Evolutionary conservation across 2,329 filamentous ascomycete genomes (phyloP), one percentile per base, ranked within the genome.

Genomic region (Fusarium ramigenum): DNA sequence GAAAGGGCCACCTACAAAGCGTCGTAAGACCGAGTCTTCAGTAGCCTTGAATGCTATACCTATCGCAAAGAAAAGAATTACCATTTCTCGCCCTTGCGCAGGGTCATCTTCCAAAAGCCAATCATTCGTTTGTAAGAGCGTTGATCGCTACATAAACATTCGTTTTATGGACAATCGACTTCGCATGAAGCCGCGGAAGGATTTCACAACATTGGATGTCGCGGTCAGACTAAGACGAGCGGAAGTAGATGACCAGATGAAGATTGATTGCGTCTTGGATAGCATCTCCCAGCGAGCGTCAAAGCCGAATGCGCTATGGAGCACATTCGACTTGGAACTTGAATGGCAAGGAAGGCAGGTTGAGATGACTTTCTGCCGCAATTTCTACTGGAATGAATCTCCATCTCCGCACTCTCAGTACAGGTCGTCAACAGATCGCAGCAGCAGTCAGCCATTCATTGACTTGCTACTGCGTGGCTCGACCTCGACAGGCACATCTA

Each of bases 321-420:
- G 76, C 14, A 72, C 67, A 9, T 73, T 82, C 9, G 73, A 80
- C 37, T 60, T 85, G 25, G 60, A 61, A 9, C 62, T 86, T 19
- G 72, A 82, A 14, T 75, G 76, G 57, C 72, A 67, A 10, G 73
- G 73, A 11, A 74, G 68, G 4, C 65, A 69, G 52, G 76, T 82
- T 7, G 70, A 68, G 10, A 42, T 75, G 42, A 25, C 7, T 37
- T 86, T 86, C 40, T 71, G 67, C 6, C 75, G 85, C 34, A 72
- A 79, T 28, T 75, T 87, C 21, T 80, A 83, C 37, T 87, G 86
- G 85, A 86, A 85, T 65, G 77, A 82, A 34, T 83, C 84, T 0
- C 75, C 73, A 7, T 79, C 80, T 9, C 78, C 80, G 6, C 78
- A 78, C 49, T 63, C 71, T n/a, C 50, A 69, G 3, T 70, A 84